A percentile compares a stretch with the other conserved stretches of the same genome.
Evolutionary conservation across 2,329 filamentous ascomycete species (phyloP).

Genomic region (Talaromyces rugulosus): DNA sequence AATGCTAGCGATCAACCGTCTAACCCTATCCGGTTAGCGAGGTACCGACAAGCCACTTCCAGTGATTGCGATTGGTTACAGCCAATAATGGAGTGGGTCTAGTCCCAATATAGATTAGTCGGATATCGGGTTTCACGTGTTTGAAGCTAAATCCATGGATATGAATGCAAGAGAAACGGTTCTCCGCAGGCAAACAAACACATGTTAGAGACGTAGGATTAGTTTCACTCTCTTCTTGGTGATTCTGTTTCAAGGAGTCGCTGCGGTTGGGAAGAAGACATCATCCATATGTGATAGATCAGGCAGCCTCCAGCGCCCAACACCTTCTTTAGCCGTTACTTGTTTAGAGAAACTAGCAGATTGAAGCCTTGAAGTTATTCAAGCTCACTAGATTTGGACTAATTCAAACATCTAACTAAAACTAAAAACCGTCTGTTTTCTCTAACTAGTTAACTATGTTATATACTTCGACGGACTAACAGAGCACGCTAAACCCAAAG

Average conservation of each 20-base stretch:
- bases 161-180: neutral
- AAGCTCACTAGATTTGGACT: neutral
- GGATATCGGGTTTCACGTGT: neutral
- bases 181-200: neutral
- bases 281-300: neutral
- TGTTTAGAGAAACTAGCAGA: neutral
- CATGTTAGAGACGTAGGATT: neutral
- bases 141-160: neutral
- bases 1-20: neutral
- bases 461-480: neutral
- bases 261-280: neutral
- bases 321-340: neutral
- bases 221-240: neutral
- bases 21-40: neutral
- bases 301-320: neutral
- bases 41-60: neutral
- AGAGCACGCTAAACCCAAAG: constrained; percentile 18
- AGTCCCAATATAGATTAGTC: neutral
- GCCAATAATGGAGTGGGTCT: neutral
- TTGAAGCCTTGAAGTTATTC: neutral
- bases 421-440: too few relatives aligned
- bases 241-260: neutral
- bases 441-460: neutral
- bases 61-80: neutral
- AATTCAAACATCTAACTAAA: too few relatives aligned